A percentile compares a stretch with the other conserved stretches of the same genome.
Conservation (phyloP, 805 yeast genomes). For the Wickerhamiella sergipiensis region DNA sequence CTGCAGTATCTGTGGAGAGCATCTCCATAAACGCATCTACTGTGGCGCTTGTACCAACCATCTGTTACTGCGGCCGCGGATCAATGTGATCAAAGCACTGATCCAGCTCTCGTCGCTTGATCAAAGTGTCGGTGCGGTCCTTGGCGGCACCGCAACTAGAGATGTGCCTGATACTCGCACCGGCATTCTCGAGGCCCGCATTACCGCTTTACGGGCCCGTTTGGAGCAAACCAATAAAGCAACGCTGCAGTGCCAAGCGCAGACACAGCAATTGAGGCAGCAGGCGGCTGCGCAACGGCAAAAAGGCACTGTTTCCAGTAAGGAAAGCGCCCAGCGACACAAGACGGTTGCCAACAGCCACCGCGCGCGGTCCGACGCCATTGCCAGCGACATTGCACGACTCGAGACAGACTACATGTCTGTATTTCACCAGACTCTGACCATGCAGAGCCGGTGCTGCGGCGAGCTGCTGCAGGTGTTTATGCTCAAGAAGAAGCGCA, state of each 20-base stretch:
- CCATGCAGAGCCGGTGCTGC: slow-evolving; percentile 15
- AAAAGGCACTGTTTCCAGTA: background rate
- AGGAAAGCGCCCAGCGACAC: background rate
- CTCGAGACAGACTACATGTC: slow-evolving; percentile 13
- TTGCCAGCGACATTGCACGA: background rate
- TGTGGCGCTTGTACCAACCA: slow-evolving; percentile 18
- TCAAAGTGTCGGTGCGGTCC: slow-evolving; percentile 7
- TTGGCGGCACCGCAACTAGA: background rate
- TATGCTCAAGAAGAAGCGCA: slow-evolving; percentile 14
- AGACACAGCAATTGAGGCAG: slow-evolving; percentile 8
- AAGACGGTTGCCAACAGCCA: background rate
- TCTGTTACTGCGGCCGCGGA: slow-evolving; percentile 13
- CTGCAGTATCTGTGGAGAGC: slow-evolving; percentile 18
- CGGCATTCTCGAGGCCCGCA: slow-evolving; percentile 11
- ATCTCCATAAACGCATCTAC: slow-evolving; percentile 9
- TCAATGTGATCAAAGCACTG: slow-evolving; percentile 16
- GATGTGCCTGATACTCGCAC: slow-evolving; percentile 11
- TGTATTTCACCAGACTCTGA: slow-evolving; percentile 12
- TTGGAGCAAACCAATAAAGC: slow-evolving; percentile 10
- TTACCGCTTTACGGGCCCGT: slow-evolving; percentile 10
- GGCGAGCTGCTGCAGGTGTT: slow-evolving; percentile 15
- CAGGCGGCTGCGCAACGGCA: slow-evolving; percentile 3
- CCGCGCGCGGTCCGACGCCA: background rate
- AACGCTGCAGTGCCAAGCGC: slow-evolving; percentile 7
- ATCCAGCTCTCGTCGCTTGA: slow-evolving; percentile 11